These are phyloP conservation scores for Fusarium chlamydosporum DNA, from an alignment of 2,329 filamentous ascomycete species.

Conservation along the genomic window DNA sequence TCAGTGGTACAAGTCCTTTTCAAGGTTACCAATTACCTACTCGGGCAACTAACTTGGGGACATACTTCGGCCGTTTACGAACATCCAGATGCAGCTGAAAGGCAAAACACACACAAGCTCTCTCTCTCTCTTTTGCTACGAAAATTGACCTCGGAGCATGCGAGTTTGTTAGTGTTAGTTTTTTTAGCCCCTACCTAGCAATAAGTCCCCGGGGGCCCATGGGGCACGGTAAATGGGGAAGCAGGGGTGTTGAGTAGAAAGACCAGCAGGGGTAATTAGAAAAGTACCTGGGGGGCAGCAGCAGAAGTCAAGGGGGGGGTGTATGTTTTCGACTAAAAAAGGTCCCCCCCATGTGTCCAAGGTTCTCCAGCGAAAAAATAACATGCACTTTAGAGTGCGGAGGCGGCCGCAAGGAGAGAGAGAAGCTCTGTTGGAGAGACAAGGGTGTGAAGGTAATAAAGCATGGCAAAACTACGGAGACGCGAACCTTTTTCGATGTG, in stretches of 20 bases:
- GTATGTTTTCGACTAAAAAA: too few relatives aligned
- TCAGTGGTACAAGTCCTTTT: constrained; percentile 18
- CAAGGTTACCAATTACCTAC: constrained; percentile 33
- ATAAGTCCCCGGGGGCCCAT: constrained; percentile 38
- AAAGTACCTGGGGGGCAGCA: neutral
- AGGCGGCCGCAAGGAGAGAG: constrained; percentile 18
- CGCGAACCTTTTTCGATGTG: neutral
- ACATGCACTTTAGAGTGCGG: constrained; percentile 19
- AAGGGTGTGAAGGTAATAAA: constrained; percentile 19
- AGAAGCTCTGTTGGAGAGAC: too few relatives aligned
- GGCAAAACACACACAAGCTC: too few relatives aligned
- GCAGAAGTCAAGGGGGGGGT: too few relatives aligned
- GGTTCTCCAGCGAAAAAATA: neutral
- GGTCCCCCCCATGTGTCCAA: too few relatives aligned
- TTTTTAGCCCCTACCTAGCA: constrained; percentile 1
- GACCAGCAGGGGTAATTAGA: constrained; percentile 2
- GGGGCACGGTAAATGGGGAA: constrained; percentile 41
- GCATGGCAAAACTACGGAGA: constrained; percentile 26
- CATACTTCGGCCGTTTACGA: constrained; percentile 39
- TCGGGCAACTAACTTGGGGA: constrained; percentile 25
- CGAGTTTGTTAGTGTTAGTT: constrained; percentile 2
- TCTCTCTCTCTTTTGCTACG: neutral
- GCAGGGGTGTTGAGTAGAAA: neutral
- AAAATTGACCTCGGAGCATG: constrained; percentile 10
- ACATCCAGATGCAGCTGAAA: constrained; percentile 24